Evolutionary conservation across 768 basidiomycete genomes (phyloP), one percentile per base, ranked within the genome.

Genomic region (Exidia glandulosa): DNA sequence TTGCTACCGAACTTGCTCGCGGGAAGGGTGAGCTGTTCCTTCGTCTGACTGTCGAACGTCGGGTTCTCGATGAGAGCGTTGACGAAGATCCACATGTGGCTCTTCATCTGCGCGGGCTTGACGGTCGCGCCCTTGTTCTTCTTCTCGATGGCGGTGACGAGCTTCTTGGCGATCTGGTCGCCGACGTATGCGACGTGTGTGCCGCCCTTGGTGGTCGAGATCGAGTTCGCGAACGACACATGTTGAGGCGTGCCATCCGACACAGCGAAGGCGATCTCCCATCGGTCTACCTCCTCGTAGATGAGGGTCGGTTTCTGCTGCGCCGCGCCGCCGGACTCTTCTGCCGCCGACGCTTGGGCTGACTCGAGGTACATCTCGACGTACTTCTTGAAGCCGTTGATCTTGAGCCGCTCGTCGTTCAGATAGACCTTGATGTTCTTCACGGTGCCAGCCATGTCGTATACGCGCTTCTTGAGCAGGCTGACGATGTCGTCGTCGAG

Each of bases 21-120:
- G 2, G 86, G 85, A 50, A 97, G 74, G 1, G 94, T 98, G 64
- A 99, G 75, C 3, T 86, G 88, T 71, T 99, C 96, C 76, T 99
- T 99, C 36, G 96, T 97, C 73, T 99, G 96, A 79, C 91, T 94
- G 79, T 99, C 95, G 73, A 99, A 99, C 1, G 93, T 91, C 9
- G 96, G 95, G 68, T 99, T 99, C 75, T 95, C 94, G 64, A 99
- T 87, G 62, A 96, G 77, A 14, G 91, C 85, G 67, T 97, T 98
- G 68, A 99, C 86, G 67, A 98, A 99, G 58, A 99, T 81, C 92
- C 91, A 94, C 85, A 99, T 93, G 69, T 99, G 94, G 67, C 88
- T 94, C 78, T 92, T 95, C 75, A 98, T 86, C 74, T 96, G 93
- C 58, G 85, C 82, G 16, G 90, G 81, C 71, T 97, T 98, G 67